phyloP scores from a whole-genome alignment of 2,329 filamentous ascomycete genomes.

The Graphiopsis chlorocephala region DNA sequence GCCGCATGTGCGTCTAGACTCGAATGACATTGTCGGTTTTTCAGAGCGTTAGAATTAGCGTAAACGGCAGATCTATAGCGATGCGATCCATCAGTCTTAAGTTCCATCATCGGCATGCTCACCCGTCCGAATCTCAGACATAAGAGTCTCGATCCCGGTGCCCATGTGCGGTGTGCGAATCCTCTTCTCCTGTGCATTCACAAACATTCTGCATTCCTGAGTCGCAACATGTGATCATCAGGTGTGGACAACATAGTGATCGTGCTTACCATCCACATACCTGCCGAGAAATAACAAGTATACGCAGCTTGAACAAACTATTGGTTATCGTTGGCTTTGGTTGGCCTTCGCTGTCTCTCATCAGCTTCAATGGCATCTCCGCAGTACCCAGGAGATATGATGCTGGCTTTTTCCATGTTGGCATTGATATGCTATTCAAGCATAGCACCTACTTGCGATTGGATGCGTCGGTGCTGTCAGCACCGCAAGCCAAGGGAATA shows the following conservation, averaged over 20 bases:
- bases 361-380: not conserved
- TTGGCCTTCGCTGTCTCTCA: not conserved
- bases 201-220: not conserved
- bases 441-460: not conserved
- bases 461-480: too few species aligned
- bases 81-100: not conserved
- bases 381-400: not conserved
- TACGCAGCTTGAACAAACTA: not conserved
- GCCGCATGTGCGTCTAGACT: conserved; percentile 6
- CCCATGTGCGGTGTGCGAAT: not conserved
- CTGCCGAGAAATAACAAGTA: not conserved
- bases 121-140: not conserved
- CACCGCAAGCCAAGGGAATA: not conserved
- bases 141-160: not conserved
- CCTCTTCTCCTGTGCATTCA: not conserved
- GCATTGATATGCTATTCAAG: not conserved
- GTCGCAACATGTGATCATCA: not conserved
- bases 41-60: not conserved
- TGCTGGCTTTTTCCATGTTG: not conserved
- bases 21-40: not conserved
- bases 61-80: not conserved
- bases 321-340: not conserved
- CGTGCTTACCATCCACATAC: not conserved
- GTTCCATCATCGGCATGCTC: not conserved
- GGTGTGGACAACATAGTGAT: not conserved